These are phyloP conservation scores for Aspergillus taichungensis DNA, from an alignment of 495 filamentous ascomycete species.

Conservation along the genomic window DNA sequence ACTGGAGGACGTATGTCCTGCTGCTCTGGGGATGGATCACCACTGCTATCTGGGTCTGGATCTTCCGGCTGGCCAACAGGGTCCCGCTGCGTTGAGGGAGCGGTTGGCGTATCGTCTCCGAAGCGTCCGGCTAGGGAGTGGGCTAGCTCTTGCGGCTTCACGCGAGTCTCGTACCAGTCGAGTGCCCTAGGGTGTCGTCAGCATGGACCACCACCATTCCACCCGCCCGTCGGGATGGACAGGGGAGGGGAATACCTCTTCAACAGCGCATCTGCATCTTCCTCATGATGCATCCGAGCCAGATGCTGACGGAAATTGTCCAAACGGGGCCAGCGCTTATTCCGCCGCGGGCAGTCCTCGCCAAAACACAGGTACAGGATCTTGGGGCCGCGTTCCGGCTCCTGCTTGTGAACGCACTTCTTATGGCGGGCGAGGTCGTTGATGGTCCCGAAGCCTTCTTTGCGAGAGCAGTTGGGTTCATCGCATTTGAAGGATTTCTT, in stretches of 20 bases:
- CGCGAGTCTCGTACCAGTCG: slow-evolving; percentile 30
- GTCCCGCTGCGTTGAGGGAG: neutral
- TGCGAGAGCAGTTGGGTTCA: slow-evolving; percentile 47
- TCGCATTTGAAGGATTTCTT: slow-evolving; percentile 63
- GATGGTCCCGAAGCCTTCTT: slow-evolving; percentile 66
- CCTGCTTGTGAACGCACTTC: slow-evolving; percentile 55
- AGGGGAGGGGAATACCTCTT: slow-evolving; percentile 30
- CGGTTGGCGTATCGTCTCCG: slow-evolving; percentile 1
- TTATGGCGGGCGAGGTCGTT: slow-evolving; percentile 75
- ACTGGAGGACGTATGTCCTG: no score
- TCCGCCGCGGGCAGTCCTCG: slow-evolving; percentile 51
- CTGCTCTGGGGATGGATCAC: neutral
- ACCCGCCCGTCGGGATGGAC: neutral
- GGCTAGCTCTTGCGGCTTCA: slow-evolving; percentile 9
- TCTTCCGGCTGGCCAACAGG: neutral
- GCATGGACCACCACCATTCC: neutral
- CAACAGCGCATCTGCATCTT: slow-evolving; percentile 44
- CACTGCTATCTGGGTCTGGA: neutral
- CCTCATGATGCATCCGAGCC: slow-evolving; percentile 60
- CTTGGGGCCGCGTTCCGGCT: slow-evolving; percentile 42
- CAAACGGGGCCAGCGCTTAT: slow-evolving; percentile 76
- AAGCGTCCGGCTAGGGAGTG: slow-evolving; percentile 3
- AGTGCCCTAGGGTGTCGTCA: slow-evolving; percentile 22
- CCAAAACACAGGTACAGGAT: slow-evolving; percentile 62
- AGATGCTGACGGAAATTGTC: slow-evolving; percentile 92